phyloP scores from a whole-genome alignment of 23 red algal genomes.

The Chondrus crispus region DNA sequence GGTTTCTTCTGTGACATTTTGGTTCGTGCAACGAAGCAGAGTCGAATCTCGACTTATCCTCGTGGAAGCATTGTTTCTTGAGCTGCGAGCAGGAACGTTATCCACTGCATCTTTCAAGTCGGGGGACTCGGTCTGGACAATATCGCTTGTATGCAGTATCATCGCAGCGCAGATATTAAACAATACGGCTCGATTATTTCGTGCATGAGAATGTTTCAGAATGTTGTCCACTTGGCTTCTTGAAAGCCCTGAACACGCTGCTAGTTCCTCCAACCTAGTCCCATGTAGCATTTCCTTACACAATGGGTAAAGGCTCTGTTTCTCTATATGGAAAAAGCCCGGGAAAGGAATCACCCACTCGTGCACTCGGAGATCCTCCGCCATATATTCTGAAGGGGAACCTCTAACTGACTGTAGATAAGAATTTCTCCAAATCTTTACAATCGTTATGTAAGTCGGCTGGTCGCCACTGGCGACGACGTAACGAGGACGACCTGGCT shows the following conservation, averaged over 20 bases:
- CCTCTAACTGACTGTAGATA: background rate
- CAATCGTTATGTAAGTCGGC: background rate
- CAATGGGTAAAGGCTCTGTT: constrained; percentile 8
- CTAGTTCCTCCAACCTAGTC: background rate
- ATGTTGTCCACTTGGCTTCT: constrained; percentile 11
- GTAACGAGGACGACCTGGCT: background rate
- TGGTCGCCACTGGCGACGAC: background rate
- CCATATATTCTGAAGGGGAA: no score
- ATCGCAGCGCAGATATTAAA: constrained; percentile 7
- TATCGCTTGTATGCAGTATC: background rate
- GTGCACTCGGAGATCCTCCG: background rate
- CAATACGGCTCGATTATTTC: background rate
- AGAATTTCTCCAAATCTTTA: constrained; percentile 11
- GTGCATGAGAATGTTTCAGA: background rate
- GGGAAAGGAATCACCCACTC: constrained; percentile 26
- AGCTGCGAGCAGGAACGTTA: background rate
- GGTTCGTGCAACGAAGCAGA: background rate
- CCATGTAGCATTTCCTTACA: constrained; percentile 32
- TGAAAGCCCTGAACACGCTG: background rate
- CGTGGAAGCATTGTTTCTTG: background rate
- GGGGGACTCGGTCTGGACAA: background rate
- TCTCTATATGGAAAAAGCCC: constrained; percentile 18
- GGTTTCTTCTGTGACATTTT: background rate
- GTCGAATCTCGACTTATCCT: no score
- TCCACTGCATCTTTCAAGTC: background rate